Evolutionary conservation across 2,329 filamentous ascomycete genomes (phyloP), one percentile per base, ranked within the genome.

Genomic region (Penicillium sp.): DNA sequence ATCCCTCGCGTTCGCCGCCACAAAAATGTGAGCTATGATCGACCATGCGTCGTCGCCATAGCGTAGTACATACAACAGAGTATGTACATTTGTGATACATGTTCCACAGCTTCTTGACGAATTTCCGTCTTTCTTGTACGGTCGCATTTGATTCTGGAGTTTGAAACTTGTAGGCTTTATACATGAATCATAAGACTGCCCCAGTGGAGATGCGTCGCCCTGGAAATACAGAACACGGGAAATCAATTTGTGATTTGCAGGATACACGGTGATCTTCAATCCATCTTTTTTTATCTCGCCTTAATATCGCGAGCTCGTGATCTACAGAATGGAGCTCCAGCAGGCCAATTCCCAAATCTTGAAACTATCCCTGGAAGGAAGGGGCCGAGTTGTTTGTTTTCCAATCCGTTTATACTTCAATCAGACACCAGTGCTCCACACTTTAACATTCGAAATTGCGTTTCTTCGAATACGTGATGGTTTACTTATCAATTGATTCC

Each of bases 1-100:
- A 44, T 52, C 50, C 50, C 50, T 52, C 50, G 50, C 50, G 50
- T 52, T 52, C 33, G 39, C 16, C 16, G 26, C 26, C 27, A 50
- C 48, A 50, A 42, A 42, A 37, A 33, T 49, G 29, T 49, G 29
- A 49, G 29, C n/a, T 48, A 21, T 25, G 31, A 49, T 49, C 45
- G 10, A 33, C 45, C 39, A 42, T 7, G 39, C 39, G 10, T 42
- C 39, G 11, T 23, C 19, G 14, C 9, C n/a, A 42, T 13, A 42
- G 10, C 14, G 13, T 33, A 11, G 31, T 16, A 33, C 31, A 19
- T 16, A 33, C 31, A 19, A 42, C 5, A 42, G 10, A 4, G 4
- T 13, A n/a, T n/a, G n/a, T n/a, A 42, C 7, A 42, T 42, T 3
- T 42, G 19, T 23, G 39, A 23, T 23, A 13, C 39, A 23, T 42